Evolutionary conservation across 2,329 filamentous ascomycete species (phyloP).

Genomic region (Penicillium sp.): DNA sequence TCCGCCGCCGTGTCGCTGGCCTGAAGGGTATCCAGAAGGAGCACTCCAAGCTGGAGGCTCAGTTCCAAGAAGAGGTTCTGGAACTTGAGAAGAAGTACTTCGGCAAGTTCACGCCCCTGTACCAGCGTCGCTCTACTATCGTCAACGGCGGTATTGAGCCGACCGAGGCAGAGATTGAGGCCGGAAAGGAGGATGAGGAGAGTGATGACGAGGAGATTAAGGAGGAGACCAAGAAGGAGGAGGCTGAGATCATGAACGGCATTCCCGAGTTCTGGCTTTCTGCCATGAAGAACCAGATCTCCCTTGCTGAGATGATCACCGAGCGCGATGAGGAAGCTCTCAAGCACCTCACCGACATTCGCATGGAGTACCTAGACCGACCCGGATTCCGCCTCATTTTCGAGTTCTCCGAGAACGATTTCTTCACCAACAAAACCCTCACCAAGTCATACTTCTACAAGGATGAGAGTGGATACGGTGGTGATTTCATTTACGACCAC

Average conservation of each 20-base stretch:
- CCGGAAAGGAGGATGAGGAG: constrained; percentile 77
- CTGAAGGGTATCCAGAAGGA: constrained; percentile 98
- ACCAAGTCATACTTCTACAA: constrained; percentile 99
- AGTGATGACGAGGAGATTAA: constrained; percentile 61
- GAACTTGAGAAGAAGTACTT: constrained; percentile 99
- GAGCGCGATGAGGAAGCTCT: constrained; percentile 93
- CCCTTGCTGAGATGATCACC: constrained; percentile 96
- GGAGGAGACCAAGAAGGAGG: constrained; percentile 50
- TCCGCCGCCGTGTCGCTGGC: constrained; percentile 89
- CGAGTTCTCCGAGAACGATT: constrained; percentile 92
- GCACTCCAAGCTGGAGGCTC: constrained; percentile 94
- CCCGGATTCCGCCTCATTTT: constrained; percentile 98
- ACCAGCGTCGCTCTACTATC: constrained; percentile 90
- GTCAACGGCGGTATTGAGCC: constrained; percentile 86
- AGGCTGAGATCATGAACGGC: constrained; percentile 60
- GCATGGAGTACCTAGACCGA: constrained; percentile 98
- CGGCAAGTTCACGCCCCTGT: constrained; percentile 95
- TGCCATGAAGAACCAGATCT: constrained; percentile 99
- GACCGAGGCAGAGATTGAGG: constrained; percentile 79
- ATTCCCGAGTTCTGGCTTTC: constrained; percentile 99
- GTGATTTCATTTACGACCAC: constrained; percentile 99
- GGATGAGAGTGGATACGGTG: constrained; percentile 96
- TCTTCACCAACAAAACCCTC: constrained; percentile 95
- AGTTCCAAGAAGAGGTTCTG: constrained; percentile 98
- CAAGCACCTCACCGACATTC: constrained; percentile 84